These are phyloP conservation scores for Leishmania braziliensis DNA, from an alignment of 208 protist genomes.

Conservation along the genomic window DNA sequence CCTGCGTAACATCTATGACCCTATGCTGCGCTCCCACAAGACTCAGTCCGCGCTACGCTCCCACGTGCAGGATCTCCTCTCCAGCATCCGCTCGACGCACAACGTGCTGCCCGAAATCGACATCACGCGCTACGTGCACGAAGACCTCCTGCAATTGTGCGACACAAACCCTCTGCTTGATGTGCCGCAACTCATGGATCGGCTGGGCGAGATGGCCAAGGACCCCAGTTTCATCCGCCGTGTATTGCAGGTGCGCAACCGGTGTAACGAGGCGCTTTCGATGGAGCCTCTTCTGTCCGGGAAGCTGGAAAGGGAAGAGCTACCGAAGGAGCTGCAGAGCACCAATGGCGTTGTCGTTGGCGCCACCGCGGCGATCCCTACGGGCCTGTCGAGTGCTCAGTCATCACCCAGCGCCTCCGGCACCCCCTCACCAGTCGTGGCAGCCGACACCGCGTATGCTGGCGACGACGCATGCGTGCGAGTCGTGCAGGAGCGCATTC, in stretches of 20 bases:
- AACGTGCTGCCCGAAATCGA: conserved; percentile 64
- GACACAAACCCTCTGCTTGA: conserved; percentile 59
- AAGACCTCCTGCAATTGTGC: conserved; percentile 78
- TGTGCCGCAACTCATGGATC: conserved; percentile 70
- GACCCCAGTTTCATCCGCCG: conserved; percentile 67
- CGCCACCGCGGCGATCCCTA: neutral
- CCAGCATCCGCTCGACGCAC: conserved; percentile 59
- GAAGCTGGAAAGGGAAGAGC: conserved; percentile 35
- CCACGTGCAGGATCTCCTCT: conserved; percentile 77
- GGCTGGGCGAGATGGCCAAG: conserved; percentile 56
- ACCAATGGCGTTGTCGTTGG: conserved; percentile 8
- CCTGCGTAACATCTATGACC: conserved; percentile 77
- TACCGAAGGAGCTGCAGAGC: conserved; percentile 19
- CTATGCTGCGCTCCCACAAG: conserved; percentile 49
- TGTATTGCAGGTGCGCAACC: conserved; percentile 65
- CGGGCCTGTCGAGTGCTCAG: neutral
- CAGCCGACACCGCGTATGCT: neutral
- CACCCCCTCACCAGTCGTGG: neutral
- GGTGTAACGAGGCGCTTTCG: conserved; percentile 59
- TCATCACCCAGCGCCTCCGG: neutral
- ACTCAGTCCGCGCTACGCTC: conserved; percentile 49
- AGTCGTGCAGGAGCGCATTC: conserved; percentile 58
- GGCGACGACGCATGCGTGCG: conserved; percentile 25
- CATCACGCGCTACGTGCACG: conserved; percentile 69
- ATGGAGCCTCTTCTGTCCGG: conserved; percentile 50